Percentiles rank a stretch among this genome's conserved stretches.
Conservation (phyloP, 495 filamentous ascomycete species). For the Entonaema liquescens region DNA sequence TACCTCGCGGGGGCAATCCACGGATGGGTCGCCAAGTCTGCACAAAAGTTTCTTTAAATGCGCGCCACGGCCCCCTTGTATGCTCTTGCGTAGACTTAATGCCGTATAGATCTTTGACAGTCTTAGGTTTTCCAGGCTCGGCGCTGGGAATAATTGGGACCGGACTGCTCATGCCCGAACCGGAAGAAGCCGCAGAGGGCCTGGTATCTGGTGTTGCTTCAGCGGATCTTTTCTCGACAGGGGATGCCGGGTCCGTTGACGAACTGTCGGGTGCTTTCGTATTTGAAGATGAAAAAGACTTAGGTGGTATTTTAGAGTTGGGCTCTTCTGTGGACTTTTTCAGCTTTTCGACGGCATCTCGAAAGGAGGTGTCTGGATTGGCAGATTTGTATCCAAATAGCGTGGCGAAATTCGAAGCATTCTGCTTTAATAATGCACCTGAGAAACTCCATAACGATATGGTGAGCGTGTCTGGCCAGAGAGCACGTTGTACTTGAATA, state of each 20-base stretch:
- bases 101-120: conserved; percentile 46
- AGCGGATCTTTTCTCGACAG: conserved; percentile 32
- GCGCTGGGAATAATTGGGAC: conserved; percentile 22
- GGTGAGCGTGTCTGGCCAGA: conserved; percentile 50
- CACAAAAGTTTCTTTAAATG: conserved; percentile 63
- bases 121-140: conserved; percentile 30
- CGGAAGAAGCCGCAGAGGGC: conserved; percentile 38
- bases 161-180: conserved; percentile 42
- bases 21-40: conserved; percentile 54
- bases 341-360: conserved; percentile 42
- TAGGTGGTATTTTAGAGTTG: conserved; percentile 12
- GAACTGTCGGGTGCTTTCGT: conserved; percentile 30
- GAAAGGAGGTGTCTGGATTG: conserved; percentile 19
- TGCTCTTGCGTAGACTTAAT: conserved; percentile 49
- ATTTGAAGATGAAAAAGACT: conserved; percentile 25
- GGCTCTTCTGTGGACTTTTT: conserved; percentile 42
- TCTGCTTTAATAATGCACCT: conserved; percentile 43
- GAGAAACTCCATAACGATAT: conserved; percentile 49
- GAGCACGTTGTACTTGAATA: conserved; percentile 41
- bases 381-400: conserved; percentile 47
- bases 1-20: conserved; percentile 66
- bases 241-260: conserved; percentile 24
- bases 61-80: conserved; percentile 50
- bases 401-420: conserved; percentile 37
- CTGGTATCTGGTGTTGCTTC: conserved; percentile 32